Evolutionary conservation across 2,329 filamentous ascomycete species (phyloP).

Genomic region (Epichloe elymi): DNA sequence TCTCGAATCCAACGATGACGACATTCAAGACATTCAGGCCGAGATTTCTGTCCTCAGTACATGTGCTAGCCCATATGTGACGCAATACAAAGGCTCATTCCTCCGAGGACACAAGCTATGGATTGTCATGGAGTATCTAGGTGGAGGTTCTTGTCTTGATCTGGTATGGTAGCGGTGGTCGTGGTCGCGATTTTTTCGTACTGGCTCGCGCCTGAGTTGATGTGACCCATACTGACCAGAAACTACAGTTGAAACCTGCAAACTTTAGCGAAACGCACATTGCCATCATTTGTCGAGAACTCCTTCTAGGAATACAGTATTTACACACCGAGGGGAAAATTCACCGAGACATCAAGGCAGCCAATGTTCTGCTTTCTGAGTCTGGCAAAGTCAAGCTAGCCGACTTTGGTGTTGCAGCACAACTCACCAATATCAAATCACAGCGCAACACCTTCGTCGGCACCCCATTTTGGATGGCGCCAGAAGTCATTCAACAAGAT

Average conservation of each 20-base stretch:
- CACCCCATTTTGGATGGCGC: slow-evolving; percentile 95
- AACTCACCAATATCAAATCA: slow-evolving; percentile 94
- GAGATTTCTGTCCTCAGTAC: slow-evolving; percentile 93
- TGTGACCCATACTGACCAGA: slow-evolving; percentile 16
- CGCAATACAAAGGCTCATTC: slow-evolving; percentile 93
- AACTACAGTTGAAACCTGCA: slow-evolving; percentile 69
- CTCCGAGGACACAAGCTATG: slow-evolving; percentile 93
- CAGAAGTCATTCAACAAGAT: slow-evolving; percentile 83
- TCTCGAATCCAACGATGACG: slow-evolving; percentile 95
- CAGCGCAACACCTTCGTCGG: slow-evolving; percentile 96
- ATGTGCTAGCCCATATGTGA: slow-evolving; percentile 86
- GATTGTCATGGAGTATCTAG: slow-evolving; percentile 98
- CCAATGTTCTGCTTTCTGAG: slow-evolving; percentile 87
- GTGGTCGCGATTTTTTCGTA: background rate
- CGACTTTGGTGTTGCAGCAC: slow-evolving; percentile 93
- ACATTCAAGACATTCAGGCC: slow-evolving; percentile 95
- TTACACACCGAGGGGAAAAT: slow-evolving; percentile 91
- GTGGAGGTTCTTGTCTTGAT: slow-evolving; percentile 89
- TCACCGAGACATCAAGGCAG: slow-evolving; percentile 92
- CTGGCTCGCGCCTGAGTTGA: background rate
- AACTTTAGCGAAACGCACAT: slow-evolving; percentile 82
- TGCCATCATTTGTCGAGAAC: slow-evolving; percentile 84
- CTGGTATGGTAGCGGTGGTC: slow-evolving; percentile 42
- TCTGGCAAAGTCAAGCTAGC: slow-evolving; percentile 87
- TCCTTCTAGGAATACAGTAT: slow-evolving; percentile 83